Conservation (phyloP, 805 yeast genomes). For the Lipomyces chichibuensis region DNA sequence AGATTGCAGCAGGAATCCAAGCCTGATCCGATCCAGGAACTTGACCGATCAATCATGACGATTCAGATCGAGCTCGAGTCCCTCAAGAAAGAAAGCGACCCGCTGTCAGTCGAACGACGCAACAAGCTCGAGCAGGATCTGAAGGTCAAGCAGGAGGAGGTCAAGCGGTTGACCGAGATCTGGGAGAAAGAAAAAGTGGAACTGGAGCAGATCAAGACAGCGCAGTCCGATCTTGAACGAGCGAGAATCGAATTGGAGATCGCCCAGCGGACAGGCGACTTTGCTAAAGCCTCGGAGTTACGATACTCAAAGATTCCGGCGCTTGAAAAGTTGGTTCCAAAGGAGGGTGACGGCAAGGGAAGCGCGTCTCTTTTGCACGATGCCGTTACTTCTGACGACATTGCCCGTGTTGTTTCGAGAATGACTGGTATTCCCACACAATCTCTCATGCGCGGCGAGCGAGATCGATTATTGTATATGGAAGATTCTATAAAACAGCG, state of each 20-base stretch:
- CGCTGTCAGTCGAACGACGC: slow-evolving; percentile 75
- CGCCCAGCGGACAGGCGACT: slow-evolving; percentile 81
- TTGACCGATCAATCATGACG: slow-evolving; percentile 89
- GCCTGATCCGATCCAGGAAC: slow-evolving; percentile 88
- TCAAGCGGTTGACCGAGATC: slow-evolving; percentile 68
- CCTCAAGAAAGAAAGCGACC: slow-evolving; percentile 87
- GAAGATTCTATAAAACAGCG: slow-evolving; percentile 73
- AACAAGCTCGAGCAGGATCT: slow-evolving; percentile 72
- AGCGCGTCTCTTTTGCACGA: slow-evolving; percentile 66
- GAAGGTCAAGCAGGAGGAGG: slow-evolving; percentile 62
- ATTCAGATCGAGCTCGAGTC: slow-evolving; percentile 95
- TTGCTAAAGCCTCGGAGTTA: slow-evolving; percentile 83
- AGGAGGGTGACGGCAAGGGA: slow-evolving; percentile 48
- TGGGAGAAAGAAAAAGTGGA: slow-evolving; percentile 85
- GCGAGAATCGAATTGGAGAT: slow-evolving; percentile 82
- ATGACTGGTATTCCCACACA: slow-evolving; percentile 96
- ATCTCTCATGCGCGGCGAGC: slow-evolving; percentile 89
- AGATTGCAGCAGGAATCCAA: slow-evolving; percentile 95
- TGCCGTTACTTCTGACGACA: slow-evolving; percentile 91
- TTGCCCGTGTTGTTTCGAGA: slow-evolving; percentile 85
- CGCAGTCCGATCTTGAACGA: slow-evolving; percentile 80
- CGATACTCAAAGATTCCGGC: slow-evolving; percentile 87
- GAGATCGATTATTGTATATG: slow-evolving; percentile 87
- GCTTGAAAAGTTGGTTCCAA: slow-evolving; percentile 63
- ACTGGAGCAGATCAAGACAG: slow-evolving; percentile 74